A percentile compares a stretch with the other conserved stretches of the same genome.
Evolutionary conservation across 805 yeast species (phyloP).

Genomic region (Hemisphaericaspora nanyangensis): DNA sequence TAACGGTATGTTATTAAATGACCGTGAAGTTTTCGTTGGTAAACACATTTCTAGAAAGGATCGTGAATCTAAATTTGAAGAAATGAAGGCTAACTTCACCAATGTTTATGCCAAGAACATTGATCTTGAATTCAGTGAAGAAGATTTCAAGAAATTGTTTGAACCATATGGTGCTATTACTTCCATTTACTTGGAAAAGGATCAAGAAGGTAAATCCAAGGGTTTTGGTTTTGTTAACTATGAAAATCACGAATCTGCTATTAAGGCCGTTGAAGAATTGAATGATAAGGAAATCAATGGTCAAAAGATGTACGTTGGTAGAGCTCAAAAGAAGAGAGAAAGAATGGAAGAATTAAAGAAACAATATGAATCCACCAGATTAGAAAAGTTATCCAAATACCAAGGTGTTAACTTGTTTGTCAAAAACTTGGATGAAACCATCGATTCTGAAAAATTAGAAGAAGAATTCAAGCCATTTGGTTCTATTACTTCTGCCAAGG

Average conservation of each 20-base stretch:
- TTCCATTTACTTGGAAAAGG: conserved; percentile 76
- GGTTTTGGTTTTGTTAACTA: conserved; percentile 97
- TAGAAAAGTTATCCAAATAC: conserved; percentile 88
- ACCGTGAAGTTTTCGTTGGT: conserved; percentile 92
- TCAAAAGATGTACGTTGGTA: conserved; percentile 87
- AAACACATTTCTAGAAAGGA: conserved; percentile 90
- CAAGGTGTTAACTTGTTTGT: conserved; percentile 97
- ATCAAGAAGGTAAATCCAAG: conserved; percentile 81
- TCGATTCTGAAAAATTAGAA: conserved; percentile 86
- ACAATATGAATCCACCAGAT: conserved; percentile 87
- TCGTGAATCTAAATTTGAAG: conserved; percentile 90
- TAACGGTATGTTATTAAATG: conserved; percentile 97
- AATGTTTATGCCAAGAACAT: conserved; percentile 94
- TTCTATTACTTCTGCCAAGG: conserved; percentile 91
- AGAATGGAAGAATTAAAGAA: conserved; percentile 93
- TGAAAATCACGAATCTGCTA: conserved; percentile 83
- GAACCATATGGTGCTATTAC: conserved; percentile 73
- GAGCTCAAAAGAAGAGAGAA: conserved; percentile 99
- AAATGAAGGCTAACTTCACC: conserved; percentile 88
- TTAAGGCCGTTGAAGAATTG: conserved; percentile 85
- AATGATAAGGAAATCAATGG: conserved; percentile 84
- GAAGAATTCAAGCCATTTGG: conserved; percentile 95
- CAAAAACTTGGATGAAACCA: conserved; percentile 91
- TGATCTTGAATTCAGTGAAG: conserved; percentile 63
- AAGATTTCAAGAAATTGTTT: conserved; percentile 70